Evolutionary conservation across 2,329 filamentous ascomycete species (phyloP).

Genomic region (Fusarium mangiferae): DNA sequence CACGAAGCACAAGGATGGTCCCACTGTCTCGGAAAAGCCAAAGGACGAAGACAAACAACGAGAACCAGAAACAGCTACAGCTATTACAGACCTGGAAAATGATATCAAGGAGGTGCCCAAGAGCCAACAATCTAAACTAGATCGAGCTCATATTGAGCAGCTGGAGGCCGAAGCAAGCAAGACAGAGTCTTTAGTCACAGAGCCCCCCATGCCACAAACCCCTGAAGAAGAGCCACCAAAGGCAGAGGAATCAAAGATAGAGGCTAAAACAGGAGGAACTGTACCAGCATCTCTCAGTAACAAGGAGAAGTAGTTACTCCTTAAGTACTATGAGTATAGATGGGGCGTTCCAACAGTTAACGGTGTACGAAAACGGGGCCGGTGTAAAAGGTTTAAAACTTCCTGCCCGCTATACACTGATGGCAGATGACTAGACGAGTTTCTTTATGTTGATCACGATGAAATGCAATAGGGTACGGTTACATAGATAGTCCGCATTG

Average conservation of each 20-base stretch:
- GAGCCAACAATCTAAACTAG: constrained; percentile 4
- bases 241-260: neutral
- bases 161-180: neutral
- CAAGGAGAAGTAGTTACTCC: constrained; percentile 8
- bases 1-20: neutral
- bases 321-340: neutral
- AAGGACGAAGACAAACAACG: neutral
- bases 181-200: neutral
- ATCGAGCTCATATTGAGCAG: neutral
- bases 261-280: neutral
- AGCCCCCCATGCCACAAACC: neutral
- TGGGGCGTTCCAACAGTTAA: neutral
- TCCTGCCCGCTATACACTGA: constrained; percentile 5
- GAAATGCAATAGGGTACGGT: constrained; percentile 10
- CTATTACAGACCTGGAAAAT: neutral
- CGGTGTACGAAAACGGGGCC: neutral
- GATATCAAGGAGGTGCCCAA: neutral
- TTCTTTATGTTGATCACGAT: constrained; percentile 31
- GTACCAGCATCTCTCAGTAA: neutral
- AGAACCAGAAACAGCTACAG: neutral
- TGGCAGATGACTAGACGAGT: constrained; percentile 31
- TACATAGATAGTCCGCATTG: constrained; percentile 12
- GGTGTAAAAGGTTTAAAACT: constrained; percentile 2
- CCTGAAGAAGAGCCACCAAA: neutral
- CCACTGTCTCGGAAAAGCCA: neutral